Percentiles rank a stretch among this genome's conserved stretches.
These are phyloP conservation scores for Thermoascus crustaceus DNA, from an alignment of 2,329 filamentous ascomycete species.

Conservation along the genomic window DNA sequence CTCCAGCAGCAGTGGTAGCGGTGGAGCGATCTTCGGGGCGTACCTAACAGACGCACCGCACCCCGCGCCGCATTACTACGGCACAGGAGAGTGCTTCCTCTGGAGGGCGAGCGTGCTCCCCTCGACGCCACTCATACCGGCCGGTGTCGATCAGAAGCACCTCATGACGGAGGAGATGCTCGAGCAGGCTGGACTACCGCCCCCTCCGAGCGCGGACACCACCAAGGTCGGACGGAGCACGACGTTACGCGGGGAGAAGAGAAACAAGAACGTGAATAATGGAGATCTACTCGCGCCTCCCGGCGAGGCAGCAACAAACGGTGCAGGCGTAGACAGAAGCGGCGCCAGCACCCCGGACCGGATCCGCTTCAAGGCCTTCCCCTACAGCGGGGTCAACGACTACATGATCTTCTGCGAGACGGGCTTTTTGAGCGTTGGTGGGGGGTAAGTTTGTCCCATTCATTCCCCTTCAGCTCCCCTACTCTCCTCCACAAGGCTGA, in stretches of 20 bases:
- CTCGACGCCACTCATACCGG: constrained; percentile 31
- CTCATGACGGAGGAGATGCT: constrained; percentile 33
- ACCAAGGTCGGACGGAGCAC: constrained; percentile 54
- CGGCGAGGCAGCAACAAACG: background rate
- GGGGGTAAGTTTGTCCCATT: constrained; percentile 45
- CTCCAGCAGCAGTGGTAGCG: too few relatives aligned
- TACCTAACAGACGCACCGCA: constrained; percentile 87
- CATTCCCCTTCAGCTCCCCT: background rate
- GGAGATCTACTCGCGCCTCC: constrained; percentile 17
- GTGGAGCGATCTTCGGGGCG: constrained; percentile 65
- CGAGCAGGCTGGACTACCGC: constrained; percentile 52
- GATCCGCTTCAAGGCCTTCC: constrained; percentile 94
- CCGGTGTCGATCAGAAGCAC: background rate
- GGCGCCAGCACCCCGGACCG: constrained; percentile 57
- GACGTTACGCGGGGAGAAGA: constrained; percentile 40
- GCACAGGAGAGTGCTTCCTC: constrained; percentile 92
- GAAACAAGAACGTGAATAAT: constrained; percentile 13
- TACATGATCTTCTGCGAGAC: constrained; percentile 92
- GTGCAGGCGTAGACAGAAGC: too few relatives aligned
- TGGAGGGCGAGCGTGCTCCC: constrained; percentile 68
- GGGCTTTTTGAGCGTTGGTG: constrained; percentile 76
- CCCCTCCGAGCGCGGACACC: constrained; percentile 60
- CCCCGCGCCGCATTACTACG: constrained; percentile 77
- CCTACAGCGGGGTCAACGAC: constrained; percentile 91
- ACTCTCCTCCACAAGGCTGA: constrained; percentile 2